Conservation (phyloP, 208 protist species). For the Wallacemonas sp. region DNA sequence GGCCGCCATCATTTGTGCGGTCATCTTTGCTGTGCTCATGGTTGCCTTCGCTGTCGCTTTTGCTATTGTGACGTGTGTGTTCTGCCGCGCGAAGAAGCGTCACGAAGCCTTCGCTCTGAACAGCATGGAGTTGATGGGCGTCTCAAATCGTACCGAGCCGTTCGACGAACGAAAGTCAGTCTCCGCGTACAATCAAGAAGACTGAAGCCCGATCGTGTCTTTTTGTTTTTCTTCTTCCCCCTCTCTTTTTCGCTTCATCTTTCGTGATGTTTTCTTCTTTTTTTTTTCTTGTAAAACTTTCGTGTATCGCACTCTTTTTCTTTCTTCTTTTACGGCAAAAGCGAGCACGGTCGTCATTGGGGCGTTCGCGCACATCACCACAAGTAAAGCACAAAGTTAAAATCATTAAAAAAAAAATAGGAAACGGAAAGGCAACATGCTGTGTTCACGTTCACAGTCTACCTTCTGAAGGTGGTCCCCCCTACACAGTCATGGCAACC, state of each 20-base stretch:
- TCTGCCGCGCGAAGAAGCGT: background rate
- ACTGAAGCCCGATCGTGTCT: background rate
- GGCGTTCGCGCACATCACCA: too few relatives aligned
- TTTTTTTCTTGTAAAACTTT: background rate
- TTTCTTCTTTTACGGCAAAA: slow-evolving; percentile 18
- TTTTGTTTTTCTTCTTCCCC: slow-evolving; percentile 9
- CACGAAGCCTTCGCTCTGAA: background rate
- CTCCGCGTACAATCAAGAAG: background rate
- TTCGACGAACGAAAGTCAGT: background rate
- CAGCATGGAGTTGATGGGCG: background rate
- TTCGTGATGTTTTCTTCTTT: slow-evolving; percentile 12
- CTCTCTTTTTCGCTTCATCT: slow-evolving; percentile 6
- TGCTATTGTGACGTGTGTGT: slow-evolving; percentile 5
- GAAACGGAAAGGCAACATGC: too few relatives aligned
- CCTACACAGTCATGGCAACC: too few relatives aligned
- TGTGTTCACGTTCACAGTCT: too few relatives aligned
- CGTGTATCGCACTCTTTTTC: background rate
- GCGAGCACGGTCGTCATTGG: too few relatives aligned
- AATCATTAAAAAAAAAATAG: too few relatives aligned
- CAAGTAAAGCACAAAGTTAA: too few relatives aligned
- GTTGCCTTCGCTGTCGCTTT: slow-evolving; percentile 13
- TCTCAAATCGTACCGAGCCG: background rate
- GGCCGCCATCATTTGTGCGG: slow-evolving; percentile 13
- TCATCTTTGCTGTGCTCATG: slow-evolving; percentile 17
- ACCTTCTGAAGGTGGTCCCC: too few relatives aligned